Conservation (phyloP, 2,329 filamentous ascomycete genomes). For the Zasmidium citrigriseum region DNA sequence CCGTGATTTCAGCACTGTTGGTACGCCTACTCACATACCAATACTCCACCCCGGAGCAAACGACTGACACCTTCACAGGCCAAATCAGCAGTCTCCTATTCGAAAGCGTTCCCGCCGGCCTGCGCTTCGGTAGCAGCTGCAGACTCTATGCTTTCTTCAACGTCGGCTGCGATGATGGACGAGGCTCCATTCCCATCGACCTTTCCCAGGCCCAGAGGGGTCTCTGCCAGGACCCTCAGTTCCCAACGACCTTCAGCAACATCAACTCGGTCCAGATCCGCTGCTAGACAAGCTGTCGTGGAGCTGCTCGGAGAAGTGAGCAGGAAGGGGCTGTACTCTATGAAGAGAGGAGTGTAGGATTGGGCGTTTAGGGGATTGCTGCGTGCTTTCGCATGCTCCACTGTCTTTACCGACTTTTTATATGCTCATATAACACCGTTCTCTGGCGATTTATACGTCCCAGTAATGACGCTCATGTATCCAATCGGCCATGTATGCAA, state of each 20-base stretch:
- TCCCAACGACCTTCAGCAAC: neutral
- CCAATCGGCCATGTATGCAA: constrained; percentile 52
- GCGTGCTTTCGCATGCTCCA: neutral
- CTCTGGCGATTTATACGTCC: constrained; percentile 10
- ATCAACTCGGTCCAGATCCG: neutral
- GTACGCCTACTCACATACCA: too few relatives aligned
- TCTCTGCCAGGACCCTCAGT: neutral
- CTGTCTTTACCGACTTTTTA: constrained; percentile 3
- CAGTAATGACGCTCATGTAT: constrained; percentile 50
- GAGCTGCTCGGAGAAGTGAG: neutral
- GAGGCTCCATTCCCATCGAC: neutral
- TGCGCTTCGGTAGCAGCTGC: neutral
- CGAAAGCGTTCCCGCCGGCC: neutral
- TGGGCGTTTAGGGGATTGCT: neutral
- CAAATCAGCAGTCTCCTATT: neutral
- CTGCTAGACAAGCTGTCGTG: neutral
- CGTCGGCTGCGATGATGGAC: neutral
- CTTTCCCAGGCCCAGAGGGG: neutral
- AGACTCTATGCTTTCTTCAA: neutral
- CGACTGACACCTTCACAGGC: neutral
- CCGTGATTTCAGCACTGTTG: too few relatives aligned
- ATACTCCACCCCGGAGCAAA: too few relatives aligned
- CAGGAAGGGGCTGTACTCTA: neutral
- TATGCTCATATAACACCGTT: neutral
- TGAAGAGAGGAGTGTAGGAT: neutral